These are phyloP conservation scores for Trichophyton verrucosum DNA, from an alignment of 2,329 filamentous ascomycete genomes.

Conservation along the genomic window DNA sequence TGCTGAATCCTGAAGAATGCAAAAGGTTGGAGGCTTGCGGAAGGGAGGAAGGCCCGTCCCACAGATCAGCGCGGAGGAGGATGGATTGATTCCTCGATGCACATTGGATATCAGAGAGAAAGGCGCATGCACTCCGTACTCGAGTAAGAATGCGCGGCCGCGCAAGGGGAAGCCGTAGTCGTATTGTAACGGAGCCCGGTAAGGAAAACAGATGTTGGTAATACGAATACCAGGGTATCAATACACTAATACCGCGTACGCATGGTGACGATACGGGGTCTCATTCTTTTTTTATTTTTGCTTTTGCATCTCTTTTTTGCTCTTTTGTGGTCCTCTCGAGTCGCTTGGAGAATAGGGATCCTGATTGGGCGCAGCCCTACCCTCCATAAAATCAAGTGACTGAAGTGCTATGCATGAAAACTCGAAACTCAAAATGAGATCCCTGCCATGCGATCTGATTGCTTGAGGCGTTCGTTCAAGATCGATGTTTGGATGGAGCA, in stretches of 20 bases:
- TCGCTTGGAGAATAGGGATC: background rate
- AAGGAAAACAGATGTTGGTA: background rate
- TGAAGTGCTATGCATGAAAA: slow-evolving; percentile 43
- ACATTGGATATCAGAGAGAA: background rate
- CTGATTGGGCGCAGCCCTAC: slow-evolving; percentile 17
- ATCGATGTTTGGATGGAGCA: slow-evolving; percentile 3
- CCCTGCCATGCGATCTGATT: slow-evolving; percentile 19
- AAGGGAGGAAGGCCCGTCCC: slow-evolving; percentile 18
- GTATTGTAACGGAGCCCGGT: background rate
- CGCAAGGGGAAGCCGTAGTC: background rate
- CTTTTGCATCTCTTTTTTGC: background rate
- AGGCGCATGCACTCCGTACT: background rate
- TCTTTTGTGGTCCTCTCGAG: background rate
- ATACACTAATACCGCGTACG: background rate
- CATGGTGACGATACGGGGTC: background rate
- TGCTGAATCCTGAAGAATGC: slow-evolving; percentile 6
- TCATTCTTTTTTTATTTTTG: background rate
- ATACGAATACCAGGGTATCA: background rate
- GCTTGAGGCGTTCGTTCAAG: slow-evolving; percentile 3
- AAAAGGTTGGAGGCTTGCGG: slow-evolving; percentile 11
- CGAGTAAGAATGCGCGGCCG: background rate
- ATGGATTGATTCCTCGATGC: background rate
- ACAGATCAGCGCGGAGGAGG: slow-evolving; percentile 8
- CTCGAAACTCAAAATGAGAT: slow-evolving; percentile 14
- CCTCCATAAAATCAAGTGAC: slow-evolving; percentile 47